phyloP scores from a whole-genome alignment of 371 early-diverging fungal species.

The Dinochytrium kinnereticum region DNA sequence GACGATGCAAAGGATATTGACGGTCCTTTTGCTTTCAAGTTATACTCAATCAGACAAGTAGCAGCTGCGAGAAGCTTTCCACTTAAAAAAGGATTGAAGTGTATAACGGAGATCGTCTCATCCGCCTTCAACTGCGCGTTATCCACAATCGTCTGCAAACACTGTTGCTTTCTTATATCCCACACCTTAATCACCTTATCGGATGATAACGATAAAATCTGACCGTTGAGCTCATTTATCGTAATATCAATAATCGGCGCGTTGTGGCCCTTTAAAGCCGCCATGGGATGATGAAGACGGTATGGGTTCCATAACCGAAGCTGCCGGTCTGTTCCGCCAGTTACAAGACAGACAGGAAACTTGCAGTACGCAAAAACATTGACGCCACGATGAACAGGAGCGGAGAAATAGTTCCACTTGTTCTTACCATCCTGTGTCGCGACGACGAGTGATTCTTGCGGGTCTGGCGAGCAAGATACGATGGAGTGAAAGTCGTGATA shows the following conservation, averaged over 20 bases:
- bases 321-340: slow-evolving; percentile 57
- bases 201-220: slow-evolving; percentile 50
- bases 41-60: slow-evolving; percentile 36
- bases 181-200: slow-evolving; percentile 53
- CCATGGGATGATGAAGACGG: slow-evolving; percentile 49
- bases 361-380: slow-evolving; percentile 51
- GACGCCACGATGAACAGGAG: slow-evolving; percentile 53
- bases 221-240: slow-evolving; percentile 48
- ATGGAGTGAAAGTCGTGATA: slow-evolving; percentile 49
- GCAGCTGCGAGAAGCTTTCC: slow-evolving; percentile 38
- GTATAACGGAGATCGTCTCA: slow-evolving; percentile 36
- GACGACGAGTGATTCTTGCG: slow-evolving; percentile 49
- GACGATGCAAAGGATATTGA: slow-evolving; percentile 3
- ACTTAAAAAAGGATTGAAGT: slow-evolving; percentile 36
- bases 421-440: slow-evolving; percentile 42
- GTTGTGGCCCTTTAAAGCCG: slow-evolving; percentile 51
- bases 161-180: slow-evolving; percentile 56
- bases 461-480: slow-evolving; percentile 53
- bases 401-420: slow-evolving; percentile 47
- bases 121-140: slow-evolving; percentile 34
- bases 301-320: slow-evolving; percentile 58
- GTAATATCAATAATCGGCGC: slow-evolving; percentile 51
- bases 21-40: slow-evolving; percentile 36
- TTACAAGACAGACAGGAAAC: slow-evolving; percentile 55
- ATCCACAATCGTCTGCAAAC: slow-evolving; percentile 49